These are phyloP conservation scores for Aulographum hederae DNA, from an alignment of 2,329 filamentous ascomycete species.

Conservation along the genomic window DNA sequence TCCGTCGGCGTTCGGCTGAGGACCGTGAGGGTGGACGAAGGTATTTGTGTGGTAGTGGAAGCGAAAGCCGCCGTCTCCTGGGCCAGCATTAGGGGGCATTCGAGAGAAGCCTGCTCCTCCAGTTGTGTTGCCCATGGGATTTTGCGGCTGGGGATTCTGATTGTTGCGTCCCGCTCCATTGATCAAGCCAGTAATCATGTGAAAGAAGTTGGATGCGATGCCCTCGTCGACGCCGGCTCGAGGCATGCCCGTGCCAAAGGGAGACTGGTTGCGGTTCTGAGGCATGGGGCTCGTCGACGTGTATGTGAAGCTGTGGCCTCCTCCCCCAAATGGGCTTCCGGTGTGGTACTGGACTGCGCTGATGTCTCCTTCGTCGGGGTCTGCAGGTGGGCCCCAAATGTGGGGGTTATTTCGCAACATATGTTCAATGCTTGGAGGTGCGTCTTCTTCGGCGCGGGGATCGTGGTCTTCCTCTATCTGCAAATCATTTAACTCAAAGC, in stretches of 20 bases:
- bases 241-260: too few relatives aligned
- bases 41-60: too few relatives aligned
- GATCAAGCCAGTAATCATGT: background rate
- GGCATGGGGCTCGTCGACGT: slow-evolving; percentile 8
- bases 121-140: background rate
- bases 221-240: background rate
- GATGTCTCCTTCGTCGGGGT: slow-evolving; percentile 4
- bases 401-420: too few relatives aligned
- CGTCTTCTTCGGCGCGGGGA: slow-evolving; percentile 29
- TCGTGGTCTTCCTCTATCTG: slow-evolving; percentile 39
- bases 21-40: background rate
- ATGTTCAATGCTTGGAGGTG: too few relatives aligned
- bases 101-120: background rate
- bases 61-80: too few relatives aligned
- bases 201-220: background rate
- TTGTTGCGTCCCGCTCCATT: background rate
- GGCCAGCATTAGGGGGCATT: background rate
- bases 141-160: background rate
- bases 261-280: background rate
- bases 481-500: too few relatives aligned
- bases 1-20: background rate
- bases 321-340: too few relatives aligned
- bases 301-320: background rate
- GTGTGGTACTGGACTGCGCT: slow-evolving; percentile 2
- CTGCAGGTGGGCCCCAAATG: too few relatives aligned